Conservation (phyloP, 2,329 filamentous ascomycete species). For the Aspergillus felis region DNA sequence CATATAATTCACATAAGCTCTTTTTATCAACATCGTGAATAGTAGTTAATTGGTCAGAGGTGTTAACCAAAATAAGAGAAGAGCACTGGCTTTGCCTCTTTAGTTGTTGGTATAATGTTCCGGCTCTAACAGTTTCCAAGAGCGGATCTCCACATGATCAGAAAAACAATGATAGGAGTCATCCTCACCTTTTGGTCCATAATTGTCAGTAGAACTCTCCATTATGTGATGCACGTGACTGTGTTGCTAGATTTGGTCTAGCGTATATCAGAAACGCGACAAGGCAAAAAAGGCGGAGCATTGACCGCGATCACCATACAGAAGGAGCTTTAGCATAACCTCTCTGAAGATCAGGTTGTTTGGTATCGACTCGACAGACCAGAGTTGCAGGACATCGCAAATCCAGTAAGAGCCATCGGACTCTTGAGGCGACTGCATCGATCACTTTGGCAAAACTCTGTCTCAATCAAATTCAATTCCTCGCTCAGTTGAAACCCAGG, state of each 20-base stretch:
- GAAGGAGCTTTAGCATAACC: slow-evolving; percentile 12
- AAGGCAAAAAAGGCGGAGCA: slow-evolving; percentile 17
- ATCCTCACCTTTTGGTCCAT: not conserved
- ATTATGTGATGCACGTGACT: slow-evolving; percentile 21
- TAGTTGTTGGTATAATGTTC: not conserved
- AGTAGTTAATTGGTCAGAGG: not conserved
- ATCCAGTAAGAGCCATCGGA: not conserved
- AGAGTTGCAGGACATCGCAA: not conserved
- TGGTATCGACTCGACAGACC: not conserved
- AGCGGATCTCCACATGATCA: not conserved
- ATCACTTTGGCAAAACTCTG: not conserved
- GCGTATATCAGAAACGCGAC: slow-evolving; percentile 29
- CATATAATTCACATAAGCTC: not conserved
- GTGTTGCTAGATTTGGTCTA: slow-evolving; percentile 20
- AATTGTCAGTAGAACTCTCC: not conserved
- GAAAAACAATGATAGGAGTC: not conserved
- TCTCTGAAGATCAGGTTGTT: slow-evolving; percentile 1
- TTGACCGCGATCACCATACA: slow-evolving; percentile 21
- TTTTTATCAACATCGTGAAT: not conserved
- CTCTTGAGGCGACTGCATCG: not conserved
- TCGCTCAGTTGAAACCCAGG: slow-evolving; percentile 16
- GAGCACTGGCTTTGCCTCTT: not conserved
- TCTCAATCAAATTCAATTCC: not conserved
- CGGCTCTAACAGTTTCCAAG: not conserved
- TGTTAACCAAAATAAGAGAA: not conserved